Conservation (phyloP, 305 asterid genomes). For the Fraxinus velutina region DNA sequence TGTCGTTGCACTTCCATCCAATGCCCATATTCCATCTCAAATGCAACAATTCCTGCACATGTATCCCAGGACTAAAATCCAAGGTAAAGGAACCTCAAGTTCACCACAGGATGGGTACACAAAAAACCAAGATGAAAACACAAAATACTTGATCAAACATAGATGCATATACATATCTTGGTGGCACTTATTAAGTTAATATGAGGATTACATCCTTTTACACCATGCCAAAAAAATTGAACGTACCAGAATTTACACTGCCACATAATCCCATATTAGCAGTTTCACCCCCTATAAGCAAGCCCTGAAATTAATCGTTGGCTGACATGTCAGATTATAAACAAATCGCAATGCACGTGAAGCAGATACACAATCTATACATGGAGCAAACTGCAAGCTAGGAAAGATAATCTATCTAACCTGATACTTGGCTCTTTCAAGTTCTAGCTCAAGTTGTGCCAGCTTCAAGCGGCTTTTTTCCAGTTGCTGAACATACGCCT, state of each 20-base stretch:
- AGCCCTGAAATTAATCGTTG: constrained; percentile 40
- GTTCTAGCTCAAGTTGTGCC: constrained; percentile 80
- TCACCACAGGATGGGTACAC: not conserved
- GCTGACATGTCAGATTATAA: not conserved
- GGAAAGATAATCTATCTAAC: constrained; percentile 25
- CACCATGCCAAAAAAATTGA: not conserved
- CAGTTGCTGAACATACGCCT: constrained; percentile 90
- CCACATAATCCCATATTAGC: constrained; percentile 49
- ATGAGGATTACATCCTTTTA: not conserved
- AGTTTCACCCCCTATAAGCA: constrained; percentile 48
- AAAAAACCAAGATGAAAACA: not conserved
- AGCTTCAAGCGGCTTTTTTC: constrained; percentile 85
- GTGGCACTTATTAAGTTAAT: not conserved
- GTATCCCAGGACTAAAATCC: not conserved
- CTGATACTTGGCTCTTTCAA: constrained; percentile 73
- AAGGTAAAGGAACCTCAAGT: not conserved
- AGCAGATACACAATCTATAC: not conserved
- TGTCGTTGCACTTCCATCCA: constrained; percentile 77
- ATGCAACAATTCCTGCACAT: constrained; percentile 57
- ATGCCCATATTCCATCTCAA: constrained; percentile 69
- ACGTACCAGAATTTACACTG: constrained; percentile 47
- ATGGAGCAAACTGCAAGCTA: not conserved
- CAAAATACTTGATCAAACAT: no score
- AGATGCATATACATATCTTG: not conserved
- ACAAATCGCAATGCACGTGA: not conserved